Evolutionary conservation across 305 asterid species (phyloP).

Genomic region (Lippia alba): DNA sequence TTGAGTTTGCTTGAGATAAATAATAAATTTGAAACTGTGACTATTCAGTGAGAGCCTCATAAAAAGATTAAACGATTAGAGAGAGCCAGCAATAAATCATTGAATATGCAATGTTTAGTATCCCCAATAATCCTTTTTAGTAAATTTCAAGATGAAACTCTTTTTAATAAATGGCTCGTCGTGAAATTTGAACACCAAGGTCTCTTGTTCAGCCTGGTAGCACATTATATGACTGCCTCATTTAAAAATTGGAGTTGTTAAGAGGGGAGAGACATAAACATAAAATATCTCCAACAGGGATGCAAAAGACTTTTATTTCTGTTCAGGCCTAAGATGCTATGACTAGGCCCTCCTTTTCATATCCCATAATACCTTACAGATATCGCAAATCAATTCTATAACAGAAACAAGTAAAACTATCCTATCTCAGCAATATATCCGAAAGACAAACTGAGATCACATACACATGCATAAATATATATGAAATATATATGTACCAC

Average conservation of each 20-base stretch:
- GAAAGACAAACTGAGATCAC: constrained; percentile 19
- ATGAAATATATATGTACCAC: constrained; percentile 48
- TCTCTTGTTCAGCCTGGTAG: no score
- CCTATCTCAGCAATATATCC: constrained; percentile 14
- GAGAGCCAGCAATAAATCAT: no score
- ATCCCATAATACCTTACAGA: constrained; percentile 8
- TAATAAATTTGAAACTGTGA: no score
- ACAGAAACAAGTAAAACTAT: constrained; percentile 20
- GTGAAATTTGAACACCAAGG: no score
- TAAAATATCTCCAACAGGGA: neutral
- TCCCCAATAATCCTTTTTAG: no score
- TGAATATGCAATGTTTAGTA: no score
- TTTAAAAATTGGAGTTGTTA: neutral
- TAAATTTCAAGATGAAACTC: no score
- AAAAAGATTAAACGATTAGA: no score
- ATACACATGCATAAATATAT: constrained; percentile 6
- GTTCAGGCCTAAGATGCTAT: neutral
- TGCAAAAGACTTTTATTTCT: neutral
- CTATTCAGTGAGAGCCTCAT: no score
- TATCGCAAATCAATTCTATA: constrained; percentile 27
- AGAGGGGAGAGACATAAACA: constrained; percentile 14
- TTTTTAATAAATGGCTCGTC: no score
- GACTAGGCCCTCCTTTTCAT: constrained; percentile 13
- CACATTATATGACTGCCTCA: constrained; percentile 2
- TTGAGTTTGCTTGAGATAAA: no score